These are phyloP conservation scores for Chloranthus sessilifolius DNA, from an alignment of 164 flowering plant species.

Conservation along the genomic window DNA sequence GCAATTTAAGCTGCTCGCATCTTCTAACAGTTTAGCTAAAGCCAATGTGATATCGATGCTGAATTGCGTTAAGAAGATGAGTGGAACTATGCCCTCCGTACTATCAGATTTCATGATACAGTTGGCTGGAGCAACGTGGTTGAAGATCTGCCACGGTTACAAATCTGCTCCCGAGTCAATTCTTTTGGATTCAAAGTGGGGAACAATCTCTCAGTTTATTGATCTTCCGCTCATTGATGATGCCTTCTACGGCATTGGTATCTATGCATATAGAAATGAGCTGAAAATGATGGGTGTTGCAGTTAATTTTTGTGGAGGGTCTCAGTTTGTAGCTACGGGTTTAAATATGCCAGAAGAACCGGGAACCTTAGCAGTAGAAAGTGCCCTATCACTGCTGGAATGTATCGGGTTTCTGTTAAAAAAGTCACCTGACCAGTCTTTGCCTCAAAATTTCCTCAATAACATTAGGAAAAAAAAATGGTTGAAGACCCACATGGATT, in stretches of 20 bases:
- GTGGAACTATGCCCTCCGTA: background rate
- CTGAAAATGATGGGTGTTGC: slow-evolving; percentile 20
- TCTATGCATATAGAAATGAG: slow-evolving; percentile 11
- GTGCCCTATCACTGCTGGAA: slow-evolving; percentile 11
- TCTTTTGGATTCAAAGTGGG: slow-evolving; percentile 15
- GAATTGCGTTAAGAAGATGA: slow-evolving; percentile 2
- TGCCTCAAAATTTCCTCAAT: too few species aligned
- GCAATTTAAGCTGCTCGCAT: background rate
- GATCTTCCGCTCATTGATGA: slow-evolving; percentile 25
- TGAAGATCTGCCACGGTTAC: slow-evolving; percentile 25
- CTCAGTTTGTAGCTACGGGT: slow-evolving; percentile 13
- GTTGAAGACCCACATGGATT: slow-evolving; percentile 20
- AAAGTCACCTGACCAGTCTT: background rate
- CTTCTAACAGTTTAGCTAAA: background rate
- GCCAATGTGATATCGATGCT: background rate
- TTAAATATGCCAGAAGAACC: slow-evolving; percentile 15
- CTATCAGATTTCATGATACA: background rate
- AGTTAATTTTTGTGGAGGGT: slow-evolving; percentile 12
- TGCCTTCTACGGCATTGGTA: slow-evolving; percentile 12
- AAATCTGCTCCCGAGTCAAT: slow-evolving; percentile 26
- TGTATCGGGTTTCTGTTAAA: slow-evolving; percentile 5
- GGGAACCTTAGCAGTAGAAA: background rate
- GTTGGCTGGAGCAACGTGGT: background rate
- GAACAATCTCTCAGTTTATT: slow-evolving; percentile 6
- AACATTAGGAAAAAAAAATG: slow-evolving; percentile 7